Evolutionary conservation across 805 yeast genomes (phyloP), one percentile per base, ranked within the genome.

Genomic region (Ogataea naganishii): DNA sequence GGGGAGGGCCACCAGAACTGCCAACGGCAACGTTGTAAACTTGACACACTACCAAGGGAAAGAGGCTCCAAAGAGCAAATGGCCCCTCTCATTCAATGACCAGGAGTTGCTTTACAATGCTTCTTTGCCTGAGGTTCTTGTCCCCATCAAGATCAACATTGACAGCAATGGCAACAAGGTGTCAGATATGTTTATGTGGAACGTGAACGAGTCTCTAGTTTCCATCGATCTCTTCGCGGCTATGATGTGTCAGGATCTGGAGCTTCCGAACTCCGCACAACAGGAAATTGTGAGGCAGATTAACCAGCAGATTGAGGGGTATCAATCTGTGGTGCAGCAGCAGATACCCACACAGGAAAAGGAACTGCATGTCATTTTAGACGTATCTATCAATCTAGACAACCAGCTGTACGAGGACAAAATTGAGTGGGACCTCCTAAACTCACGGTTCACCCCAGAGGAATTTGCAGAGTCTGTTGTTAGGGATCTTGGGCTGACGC

Each of bases 371-470:
- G 94, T 82, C 2, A 69, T 92, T 4, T 69, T 92, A 20, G 82
- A 85, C 39, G 56, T 92, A 22, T 76, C 89, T 11, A 82, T 92
- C 28, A 84, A 80, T 47, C 60, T 92, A 37, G 85, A 86, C 40
- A 82, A 82, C 49, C 78, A 77, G 43, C 66, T 88, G 24, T 86
- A 77, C 46, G 95, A 86, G 43, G 98, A 92, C 55, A 80, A 81
- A 51, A 80, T 92, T 40, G 97, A 92, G 56, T 89, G 97, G 97
- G 94, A 92, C 47, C 62, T 92, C 24, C 47, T 59, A 6, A 66
- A 59, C 38, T 65, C 60, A 20, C 32, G 48, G 21, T 48, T 81
- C 14, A 71, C 85, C 1, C 96, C 98, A 0, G 95, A 86, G 50
- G 59, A 59, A 31, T 92, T 92, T 61, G 95, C 97, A 0, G 69